These are phyloP conservation scores for Neobulgaria alba DNA, from an alignment of 2,329 filamentous ascomycete genomes.

Conservation along the genomic window DNA sequence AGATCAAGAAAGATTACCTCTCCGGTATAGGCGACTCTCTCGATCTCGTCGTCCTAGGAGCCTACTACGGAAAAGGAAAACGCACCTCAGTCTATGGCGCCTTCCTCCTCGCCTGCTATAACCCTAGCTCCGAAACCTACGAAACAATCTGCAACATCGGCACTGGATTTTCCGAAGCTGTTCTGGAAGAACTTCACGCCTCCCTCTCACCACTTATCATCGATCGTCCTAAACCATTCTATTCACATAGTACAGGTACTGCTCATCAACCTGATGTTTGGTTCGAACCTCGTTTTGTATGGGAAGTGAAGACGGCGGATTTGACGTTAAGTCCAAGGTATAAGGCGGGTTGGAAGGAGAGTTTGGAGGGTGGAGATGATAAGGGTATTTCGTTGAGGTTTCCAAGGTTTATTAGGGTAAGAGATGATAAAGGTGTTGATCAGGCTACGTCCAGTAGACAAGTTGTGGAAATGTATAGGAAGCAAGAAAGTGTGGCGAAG, in stretches of 20 bases:
- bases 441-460: constrained; percentile 76
- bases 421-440: constrained; percentile 94
- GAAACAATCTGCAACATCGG: constrained; percentile 98
- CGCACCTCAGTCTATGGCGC: constrained; percentile 92
- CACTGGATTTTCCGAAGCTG: constrained; percentile 90
- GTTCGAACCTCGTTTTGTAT: constrained; percentile 91
- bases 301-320: constrained; percentile 97
- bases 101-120: constrained; percentile 92
- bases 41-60: constrained; percentile 89
- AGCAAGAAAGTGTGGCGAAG: constrained; percentile 79
- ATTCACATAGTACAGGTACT: constrained; percentile 70
- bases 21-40: constrained; percentile 89
- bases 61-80: constrained; percentile 91
- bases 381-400: constrained; percentile 85
- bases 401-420: constrained; percentile 81
- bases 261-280: constrained; percentile 97
- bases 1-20: constrained; percentile 98
- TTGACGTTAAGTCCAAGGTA: constrained; percentile 87
- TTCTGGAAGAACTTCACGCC: constrained; percentile 78
- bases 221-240: constrained; percentile 88
- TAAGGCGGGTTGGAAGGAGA: constrained; percentile 78
- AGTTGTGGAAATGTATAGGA: constrained; percentile 94
- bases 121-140: constrained; percentile 68
- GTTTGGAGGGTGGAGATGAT: constrained; percentile 61
- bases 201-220: constrained; percentile 72